Evolutionary conservation across 345 rosid genomes (phyloP).

Genomic region (Eucalyptus regnans): DNA sequence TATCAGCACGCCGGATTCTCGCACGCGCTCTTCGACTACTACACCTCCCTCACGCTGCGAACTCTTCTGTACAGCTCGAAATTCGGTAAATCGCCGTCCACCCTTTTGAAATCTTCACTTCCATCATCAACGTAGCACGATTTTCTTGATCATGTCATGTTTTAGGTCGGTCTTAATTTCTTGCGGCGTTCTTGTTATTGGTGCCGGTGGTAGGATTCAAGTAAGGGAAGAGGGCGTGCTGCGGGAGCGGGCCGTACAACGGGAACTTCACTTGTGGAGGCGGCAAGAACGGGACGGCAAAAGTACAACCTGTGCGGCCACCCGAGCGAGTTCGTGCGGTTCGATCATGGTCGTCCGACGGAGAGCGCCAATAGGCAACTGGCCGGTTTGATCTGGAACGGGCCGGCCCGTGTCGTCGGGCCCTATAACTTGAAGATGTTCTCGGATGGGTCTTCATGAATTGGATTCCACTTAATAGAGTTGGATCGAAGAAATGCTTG

Average conservation of each 20-base stretch:
- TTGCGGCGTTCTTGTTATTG: background rate
- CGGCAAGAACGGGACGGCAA: background rate
- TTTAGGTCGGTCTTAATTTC: background rate
- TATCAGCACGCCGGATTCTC: conserved; percentile 7
- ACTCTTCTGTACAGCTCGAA: background rate
- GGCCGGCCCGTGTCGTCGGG: background rate
- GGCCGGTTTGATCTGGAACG: background rate
- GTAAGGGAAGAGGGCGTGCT: background rate
- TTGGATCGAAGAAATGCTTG: background rate
- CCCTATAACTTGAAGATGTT: background rate
- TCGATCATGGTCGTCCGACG: background rate
- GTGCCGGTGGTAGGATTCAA: background rate
- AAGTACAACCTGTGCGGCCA: background rate
- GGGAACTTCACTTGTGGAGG: background rate
- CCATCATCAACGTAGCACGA: background rate
- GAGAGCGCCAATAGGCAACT: background rate
- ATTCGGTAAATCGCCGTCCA: background rate
- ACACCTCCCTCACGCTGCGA: background rate
- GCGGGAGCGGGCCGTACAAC: background rate
- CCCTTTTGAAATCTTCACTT: background rate
- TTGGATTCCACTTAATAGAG: background rate
- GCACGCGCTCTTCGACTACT: conserved; percentile 2
- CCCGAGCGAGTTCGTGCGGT: background rate
- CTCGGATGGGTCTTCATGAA: background rate
- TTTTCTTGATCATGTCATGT: background rate